A percentile compares a stretch with the other conserved stretches of the same genome.
These are phyloP conservation scores for Melampsora americana DNA, from an alignment of 1,284 basidiomycete genomes.

Conservation along the genomic window DNA sequence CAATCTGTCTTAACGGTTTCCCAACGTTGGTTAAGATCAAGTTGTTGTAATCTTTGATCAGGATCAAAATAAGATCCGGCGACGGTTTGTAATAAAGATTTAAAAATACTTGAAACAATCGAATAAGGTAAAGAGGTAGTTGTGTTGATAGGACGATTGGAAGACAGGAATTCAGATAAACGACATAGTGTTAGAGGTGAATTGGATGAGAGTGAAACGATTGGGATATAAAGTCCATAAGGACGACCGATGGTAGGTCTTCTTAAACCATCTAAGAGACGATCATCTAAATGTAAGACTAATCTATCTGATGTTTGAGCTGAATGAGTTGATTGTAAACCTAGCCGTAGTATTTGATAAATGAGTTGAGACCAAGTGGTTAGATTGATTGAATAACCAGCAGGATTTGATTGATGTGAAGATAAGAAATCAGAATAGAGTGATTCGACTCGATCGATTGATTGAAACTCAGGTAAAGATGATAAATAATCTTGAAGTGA, in stretches of 20 bases:
- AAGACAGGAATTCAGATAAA: constrained; percentile 12
- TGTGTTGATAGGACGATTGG: neutral
- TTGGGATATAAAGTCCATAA: constrained; percentile 26
- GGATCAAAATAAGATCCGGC: constrained; percentile 26
- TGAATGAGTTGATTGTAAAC: constrained; percentile 19
- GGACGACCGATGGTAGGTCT: constrained; percentile 21
- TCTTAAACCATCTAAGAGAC: constrained; percentile 13
- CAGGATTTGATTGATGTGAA: constrained; percentile 26
- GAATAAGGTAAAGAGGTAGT: neutral
- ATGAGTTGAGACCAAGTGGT: constrained; percentile 26
- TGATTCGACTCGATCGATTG: constrained; percentile 31
- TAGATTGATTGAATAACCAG: constrained; percentile 28
- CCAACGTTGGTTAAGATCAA: constrained; percentile 34
- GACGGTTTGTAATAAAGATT: neutral
- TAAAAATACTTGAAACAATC: neutral
- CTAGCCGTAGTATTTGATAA: constrained; percentile 12
- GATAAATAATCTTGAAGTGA: neutral
- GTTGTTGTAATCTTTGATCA: constrained; percentile 32
- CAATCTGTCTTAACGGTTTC: constrained; percentile 40
- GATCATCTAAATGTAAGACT: constrained; percentile 36
- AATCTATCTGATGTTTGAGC: neutral
- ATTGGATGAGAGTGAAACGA: constrained; percentile 18
- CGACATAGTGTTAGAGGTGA: neutral
- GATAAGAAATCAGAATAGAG: constrained; percentile 40
- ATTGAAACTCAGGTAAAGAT: constrained; percentile 20